Evolutionary conservation across 257 asterid species (phyloP), one percentile per base, ranked within the genome.

Genomic region (Datura wrightii): DNA sequence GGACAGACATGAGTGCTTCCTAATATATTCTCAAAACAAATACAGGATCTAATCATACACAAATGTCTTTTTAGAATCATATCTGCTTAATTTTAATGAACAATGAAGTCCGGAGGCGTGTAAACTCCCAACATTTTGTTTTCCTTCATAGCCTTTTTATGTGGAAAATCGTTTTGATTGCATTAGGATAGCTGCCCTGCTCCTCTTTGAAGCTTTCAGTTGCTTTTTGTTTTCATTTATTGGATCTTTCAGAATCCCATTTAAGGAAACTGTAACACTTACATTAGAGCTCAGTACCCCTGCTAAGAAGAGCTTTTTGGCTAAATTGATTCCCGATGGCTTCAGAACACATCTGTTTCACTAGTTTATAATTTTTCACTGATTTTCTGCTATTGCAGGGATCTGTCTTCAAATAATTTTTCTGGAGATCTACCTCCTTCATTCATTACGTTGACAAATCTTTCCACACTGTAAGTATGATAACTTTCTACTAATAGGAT

Each of bases 371-470:
- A 63, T 31, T 85, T 84, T 85, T 54, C 34, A 31, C 87, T 82
- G 50, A 88, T 62, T 84, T 84, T 69, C 79, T 84, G 72, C 83
- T 67, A 85, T 83, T 90, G 81, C 93, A 97, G 99, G 92, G 99
- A 97, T 86, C 31, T 93, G 52, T 97, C 99, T 46, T 91, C 83
- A 87, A 97, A 97, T 92, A 95, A 92, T 86, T 89, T 95, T 84
- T 85, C 97, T 52, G 97, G 99, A 79, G 98, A 94, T 89, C 95
- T 97, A 80, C 99, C 99, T 31, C 71, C 92, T 83, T 92, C 99
- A 83, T 85, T 97, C 85, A 85, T 90, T 80, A 88, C 92, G 63
- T 89, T 95, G 91, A 83, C 96, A 69, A 97, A 94, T 87, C 93
- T 97, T 88, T 91, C 99, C 70, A 88, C 92, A 74, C 97, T 97